Conservation (phyloP, 257 asterid genomes). For the Gardenia jasminoides region DNA sequence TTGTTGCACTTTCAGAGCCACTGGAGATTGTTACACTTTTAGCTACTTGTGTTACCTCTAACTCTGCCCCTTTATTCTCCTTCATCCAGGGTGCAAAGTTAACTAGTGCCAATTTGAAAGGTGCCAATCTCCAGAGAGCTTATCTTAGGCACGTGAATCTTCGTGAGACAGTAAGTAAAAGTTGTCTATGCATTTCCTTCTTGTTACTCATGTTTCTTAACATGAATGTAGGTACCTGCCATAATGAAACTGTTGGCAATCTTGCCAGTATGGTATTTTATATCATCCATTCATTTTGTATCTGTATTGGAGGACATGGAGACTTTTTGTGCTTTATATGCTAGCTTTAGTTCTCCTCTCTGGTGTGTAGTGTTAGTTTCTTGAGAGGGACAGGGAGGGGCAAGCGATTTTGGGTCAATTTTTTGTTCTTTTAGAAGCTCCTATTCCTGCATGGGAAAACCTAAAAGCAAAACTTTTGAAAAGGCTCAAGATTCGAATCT, state of each 20-base stretch:
- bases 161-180: constrained; percentile 70
- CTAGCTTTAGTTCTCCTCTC: too few relatives aligned
- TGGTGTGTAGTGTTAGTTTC: neutral
- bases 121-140: constrained; percentile 96
- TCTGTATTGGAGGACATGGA: too few relatives aligned
- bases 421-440: neutral
- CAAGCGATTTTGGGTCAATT: neutral
- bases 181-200: neutral
- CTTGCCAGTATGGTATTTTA: too few relatives aligned
- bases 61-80: constrained; percentile 4
- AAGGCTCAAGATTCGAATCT: neutral
- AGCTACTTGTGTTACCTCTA: neutral
- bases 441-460: neutral
- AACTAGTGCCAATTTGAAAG: constrained; percentile 78
- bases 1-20: neutral
- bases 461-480: too few relatives aligned
- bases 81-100: constrained; percentile 75
- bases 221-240: too few relatives aligned
- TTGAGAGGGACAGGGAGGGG: neutral
- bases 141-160: constrained; percentile 85
- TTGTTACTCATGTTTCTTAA: neutral
- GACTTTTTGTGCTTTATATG: too few relatives aligned
- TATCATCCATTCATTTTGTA: too few relatives aligned
- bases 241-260: too few relatives aligned
- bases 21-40: too few relatives aligned